Percentiles rank a stretch among this genome's conserved stretches.
phyloP scores from a whole-genome alignment of 2,329 filamentous ascomycete genomes.

The Aspergillus costaricaensis region DNA sequence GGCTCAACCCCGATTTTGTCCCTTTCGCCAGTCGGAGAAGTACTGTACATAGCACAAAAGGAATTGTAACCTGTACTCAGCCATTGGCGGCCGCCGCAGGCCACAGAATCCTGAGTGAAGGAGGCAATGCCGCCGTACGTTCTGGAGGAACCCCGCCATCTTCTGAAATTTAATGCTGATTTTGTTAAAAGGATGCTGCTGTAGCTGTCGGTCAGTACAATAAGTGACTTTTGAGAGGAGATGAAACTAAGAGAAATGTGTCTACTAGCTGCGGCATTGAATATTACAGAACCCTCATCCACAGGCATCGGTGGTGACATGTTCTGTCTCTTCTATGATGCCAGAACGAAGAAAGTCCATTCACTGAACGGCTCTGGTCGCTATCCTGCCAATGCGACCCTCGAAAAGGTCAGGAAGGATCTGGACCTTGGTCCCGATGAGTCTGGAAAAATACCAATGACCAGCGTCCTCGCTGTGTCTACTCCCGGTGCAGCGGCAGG shows the following conservation, averaged over 20 bases:
- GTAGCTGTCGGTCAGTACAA: constrained; percentile 74
- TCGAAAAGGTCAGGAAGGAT: constrained; percentile 69
- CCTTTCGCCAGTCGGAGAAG: constrained; percentile 71
- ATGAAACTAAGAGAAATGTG: background rate
- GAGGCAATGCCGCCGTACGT: constrained; percentile 89
- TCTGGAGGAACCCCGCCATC: background rate
- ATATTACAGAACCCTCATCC: constrained; percentile 88
- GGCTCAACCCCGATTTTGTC: constrained; percentile 46
- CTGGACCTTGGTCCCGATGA: constrained; percentile 65
- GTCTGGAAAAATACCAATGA: constrained; percentile 66
- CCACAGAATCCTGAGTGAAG: constrained; percentile 77
- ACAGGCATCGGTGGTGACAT: constrained; percentile 97
- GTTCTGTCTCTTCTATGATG: constrained; percentile 92
- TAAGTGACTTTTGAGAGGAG: background rate
- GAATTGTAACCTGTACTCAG: constrained; percentile 87
- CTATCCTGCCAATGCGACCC: constrained; percentile 66
- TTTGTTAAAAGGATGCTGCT: constrained; percentile 73
- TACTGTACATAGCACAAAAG: constrained; percentile 89
- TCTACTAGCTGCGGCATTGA: constrained; percentile 75
- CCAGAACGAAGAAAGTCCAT: constrained; percentile 75
- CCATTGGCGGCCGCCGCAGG: constrained; percentile 87
- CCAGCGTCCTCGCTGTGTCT: constrained; percentile 78
- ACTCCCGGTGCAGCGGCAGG: constrained; percentile 89
- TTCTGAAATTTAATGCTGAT: background rate
- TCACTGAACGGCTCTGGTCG: constrained; percentile 94